Evolutionary conservation across 805 yeast genomes (phyloP).

Genomic region (Yamadazyma nakazawae): DNA sequence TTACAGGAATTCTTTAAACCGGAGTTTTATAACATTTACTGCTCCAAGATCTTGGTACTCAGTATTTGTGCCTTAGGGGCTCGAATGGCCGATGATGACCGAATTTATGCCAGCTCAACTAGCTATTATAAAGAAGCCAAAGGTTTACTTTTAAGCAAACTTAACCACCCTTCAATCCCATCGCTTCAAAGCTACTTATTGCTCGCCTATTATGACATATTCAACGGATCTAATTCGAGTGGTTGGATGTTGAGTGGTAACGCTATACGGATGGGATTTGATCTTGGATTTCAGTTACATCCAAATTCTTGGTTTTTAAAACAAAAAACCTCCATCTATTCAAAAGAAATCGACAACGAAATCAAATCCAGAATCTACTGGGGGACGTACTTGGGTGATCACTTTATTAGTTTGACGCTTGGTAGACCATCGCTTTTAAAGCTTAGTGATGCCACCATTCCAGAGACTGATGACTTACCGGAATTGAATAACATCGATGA

Average conservation of each 20-base stretch:
- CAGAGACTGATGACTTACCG: slow-evolving; percentile 57
- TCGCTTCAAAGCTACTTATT: slow-evolving; percentile 57
- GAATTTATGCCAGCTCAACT: slow-evolving; percentile 38
- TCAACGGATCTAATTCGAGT: slow-evolving; percentile 53
- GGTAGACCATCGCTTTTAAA: slow-evolving; percentile 59
- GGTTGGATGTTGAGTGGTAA: slow-evolving; percentile 65
- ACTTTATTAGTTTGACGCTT: slow-evolving; percentile 53
- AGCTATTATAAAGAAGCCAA: slow-evolving; percentile 48
- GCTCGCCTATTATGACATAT: slow-evolving; percentile 59
- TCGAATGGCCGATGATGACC: slow-evolving; percentile 43
- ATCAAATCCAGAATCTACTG: slow-evolving; percentile 61
- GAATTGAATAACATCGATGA: slow-evolving; percentile 63
- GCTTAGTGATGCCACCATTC: slow-evolving; percentile 56
- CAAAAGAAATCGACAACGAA: slow-evolving; percentile 47
- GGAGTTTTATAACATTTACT: slow-evolving; percentile 47
- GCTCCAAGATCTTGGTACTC: slow-evolving; percentile 51
- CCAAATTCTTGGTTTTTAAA: slow-evolving; percentile 58
- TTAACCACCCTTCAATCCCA: slow-evolving; percentile 49
- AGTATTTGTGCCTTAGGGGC: slow-evolving; percentile 62
- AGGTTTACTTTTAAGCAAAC: slow-evolving; percentile 34
- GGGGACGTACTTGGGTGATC: slow-evolving; percentile 67
- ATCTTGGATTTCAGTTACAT: slow-evolving; percentile 59
- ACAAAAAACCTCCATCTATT: slow-evolving; percentile 30
- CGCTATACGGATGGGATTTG: slow-evolving; percentile 63
- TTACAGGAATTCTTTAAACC: slow-evolving; percentile 59